phyloP scores from a whole-genome alignment of 176 grass and related monocot species.

The Poa annua region DNA sequence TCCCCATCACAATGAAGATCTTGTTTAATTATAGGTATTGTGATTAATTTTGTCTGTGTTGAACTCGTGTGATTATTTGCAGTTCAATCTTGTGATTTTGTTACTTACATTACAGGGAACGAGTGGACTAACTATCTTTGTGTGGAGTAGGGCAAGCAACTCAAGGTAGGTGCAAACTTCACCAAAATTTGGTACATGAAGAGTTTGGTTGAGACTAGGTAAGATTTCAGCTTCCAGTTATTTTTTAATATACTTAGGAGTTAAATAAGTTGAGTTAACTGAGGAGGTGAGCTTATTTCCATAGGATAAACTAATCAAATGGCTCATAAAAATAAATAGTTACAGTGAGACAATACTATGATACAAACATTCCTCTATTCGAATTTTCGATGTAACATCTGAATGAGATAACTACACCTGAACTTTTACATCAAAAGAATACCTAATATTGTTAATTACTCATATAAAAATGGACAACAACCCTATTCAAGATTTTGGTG shows the following conservation, averaged over 20 bases:
- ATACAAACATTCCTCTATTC: neutral
- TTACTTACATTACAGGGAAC: constrained; percentile 25
- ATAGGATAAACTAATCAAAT: constrained; percentile 11
- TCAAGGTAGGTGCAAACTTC: neutral
- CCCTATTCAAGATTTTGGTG: constrained; percentile 3
- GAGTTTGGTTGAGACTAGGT: neutral
- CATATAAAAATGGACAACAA: constrained; percentile 10
- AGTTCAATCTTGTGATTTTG: neutral
- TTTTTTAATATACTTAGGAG: neutral
- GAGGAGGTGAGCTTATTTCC: neutral
- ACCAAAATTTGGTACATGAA: neutral
- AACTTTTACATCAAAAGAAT: constrained; percentile 6
- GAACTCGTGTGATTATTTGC: neutral
- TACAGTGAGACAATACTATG: neutral
- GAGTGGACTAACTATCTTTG: constrained; percentile 18
- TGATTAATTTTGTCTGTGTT: neutral
- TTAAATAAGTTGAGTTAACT: neutral
- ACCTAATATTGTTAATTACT: no score
- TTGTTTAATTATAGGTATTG: neutral
- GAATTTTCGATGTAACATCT: neutral
- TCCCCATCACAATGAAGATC: no score
- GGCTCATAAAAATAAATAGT: neutral
- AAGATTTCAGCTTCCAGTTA: neutral
- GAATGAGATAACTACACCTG: neutral
- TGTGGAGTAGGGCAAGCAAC: neutral